Percentiles rank a stretch among this genome's conserved stretches.
Conservation (phyloP, 148 eudicot species). For the Hydrangea macrophylla region DNA sequence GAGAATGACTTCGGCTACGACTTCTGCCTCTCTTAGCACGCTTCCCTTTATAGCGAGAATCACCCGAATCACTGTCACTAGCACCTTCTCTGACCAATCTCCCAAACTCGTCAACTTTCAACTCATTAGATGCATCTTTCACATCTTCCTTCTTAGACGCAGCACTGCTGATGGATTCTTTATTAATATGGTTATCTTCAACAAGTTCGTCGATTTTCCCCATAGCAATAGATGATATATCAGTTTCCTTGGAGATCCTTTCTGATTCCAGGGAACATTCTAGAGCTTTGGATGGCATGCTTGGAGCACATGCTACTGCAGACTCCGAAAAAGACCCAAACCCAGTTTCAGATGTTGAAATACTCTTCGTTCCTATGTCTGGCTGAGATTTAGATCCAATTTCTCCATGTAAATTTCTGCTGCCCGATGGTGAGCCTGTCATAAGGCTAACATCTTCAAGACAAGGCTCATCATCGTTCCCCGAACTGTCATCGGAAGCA, state of each 20-base stretch:
- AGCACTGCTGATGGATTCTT: slow-evolving; percentile 23
- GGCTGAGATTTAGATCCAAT: slow-evolving; percentile 8
- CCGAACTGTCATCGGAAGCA: slow-evolving; percentile 65
- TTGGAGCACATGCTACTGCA: slow-evolving; percentile 14
- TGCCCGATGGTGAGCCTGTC: slow-evolving; percentile 23
- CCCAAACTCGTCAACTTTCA: slow-evolving; percentile 87
- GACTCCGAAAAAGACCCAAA: slow-evolving; percentile 17
- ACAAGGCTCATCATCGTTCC: slow-evolving; percentile 34
- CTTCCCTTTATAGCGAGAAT: slow-evolving; percentile 34
- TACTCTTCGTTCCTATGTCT: slow-evolving; percentile 18
- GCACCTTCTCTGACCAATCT: slow-evolving; percentile 69
- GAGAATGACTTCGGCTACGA: slow-evolving; percentile 71
- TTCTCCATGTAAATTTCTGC: slow-evolving; percentile 21
- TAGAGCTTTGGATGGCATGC: slow-evolving; percentile 17
- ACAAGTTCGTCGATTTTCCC: slow-evolving; percentile 18
- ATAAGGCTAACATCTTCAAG: slow-evolving; percentile 32
- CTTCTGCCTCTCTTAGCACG: slow-evolving; percentile 64
- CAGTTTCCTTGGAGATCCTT: slow-evolving; percentile 15
- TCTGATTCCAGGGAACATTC: slow-evolving; percentile 12
- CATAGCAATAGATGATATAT: slow-evolving; percentile 4
- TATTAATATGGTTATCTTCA: slow-evolving; percentile 22
- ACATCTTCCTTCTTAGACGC: slow-evolving; percentile 27
- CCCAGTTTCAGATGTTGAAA: slow-evolving; percentile 21
- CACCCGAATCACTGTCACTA: slow-evolving; percentile 80
- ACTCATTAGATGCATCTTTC: slow-evolving; percentile 24